These are phyloP conservation scores for Massarina eburnea DNA, from an alignment of 2,329 filamentous ascomycete species.

Conservation along the genomic window DNA sequence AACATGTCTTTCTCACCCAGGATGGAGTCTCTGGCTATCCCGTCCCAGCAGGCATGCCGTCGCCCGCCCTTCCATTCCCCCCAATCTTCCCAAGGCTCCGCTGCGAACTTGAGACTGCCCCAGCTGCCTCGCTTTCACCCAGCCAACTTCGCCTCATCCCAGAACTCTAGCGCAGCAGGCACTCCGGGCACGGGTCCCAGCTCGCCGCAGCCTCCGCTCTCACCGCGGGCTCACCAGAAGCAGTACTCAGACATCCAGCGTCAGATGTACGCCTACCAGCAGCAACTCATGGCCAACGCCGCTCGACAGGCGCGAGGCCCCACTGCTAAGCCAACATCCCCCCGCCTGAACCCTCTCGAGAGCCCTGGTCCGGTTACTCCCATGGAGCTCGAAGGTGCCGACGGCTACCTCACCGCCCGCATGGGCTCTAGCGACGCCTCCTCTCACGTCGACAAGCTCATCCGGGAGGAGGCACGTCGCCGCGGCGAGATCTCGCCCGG, in stretches of 20 bases:
- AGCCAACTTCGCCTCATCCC: constrained; percentile 51
- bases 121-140: constrained; percentile 56
- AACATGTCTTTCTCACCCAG: constrained; percentile 40
- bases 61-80: constrained; percentile 35
- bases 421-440: constrained; percentile 41
- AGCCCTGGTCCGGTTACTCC: constrained; percentile 57
- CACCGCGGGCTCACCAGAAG: constrained; percentile 46
- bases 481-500: constrained; percentile 38
- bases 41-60: constrained; percentile 34
- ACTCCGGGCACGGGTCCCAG: constrained; percentile 42
- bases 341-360: constrained; percentile 51
- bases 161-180: constrained; percentile 39
- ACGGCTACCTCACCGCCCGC: constrained; percentile 52
- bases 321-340: constrained; percentile 47
- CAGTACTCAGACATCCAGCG: constrained; percentile 53
- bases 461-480: constrained; percentile 47
- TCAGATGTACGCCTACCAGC: constrained; percentile 53
- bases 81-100: constrained; percentile 38
- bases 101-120: constrained; percentile 48
- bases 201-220: constrained; percentile 47
- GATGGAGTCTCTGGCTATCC: constrained; percentile 39
- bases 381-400: constrained; percentile 50
- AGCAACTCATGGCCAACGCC: constrained; percentile 44
- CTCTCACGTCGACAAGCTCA: constrained; percentile 50
- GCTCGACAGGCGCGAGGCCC: constrained; percentile 25